These are phyloP conservation scores for Dryas integrifolia DNA, from an alignment of 331 rosid species.

Conservation along the genomic window DNA sequence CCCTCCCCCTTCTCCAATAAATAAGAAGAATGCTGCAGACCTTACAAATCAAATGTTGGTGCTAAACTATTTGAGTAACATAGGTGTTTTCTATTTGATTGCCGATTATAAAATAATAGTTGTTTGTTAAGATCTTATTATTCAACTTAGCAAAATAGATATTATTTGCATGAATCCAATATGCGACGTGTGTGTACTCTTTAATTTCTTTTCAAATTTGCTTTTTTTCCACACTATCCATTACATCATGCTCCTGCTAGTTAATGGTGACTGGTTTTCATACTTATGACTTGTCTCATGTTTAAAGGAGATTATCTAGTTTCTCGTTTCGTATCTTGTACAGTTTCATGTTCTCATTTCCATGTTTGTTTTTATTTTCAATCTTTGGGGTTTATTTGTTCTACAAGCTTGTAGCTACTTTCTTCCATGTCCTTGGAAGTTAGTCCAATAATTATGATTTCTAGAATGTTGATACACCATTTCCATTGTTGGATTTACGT, in stretches of 20 bases:
- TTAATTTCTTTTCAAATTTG: background rate
- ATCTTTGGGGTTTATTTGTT: background rate
- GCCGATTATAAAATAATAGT: background rate
- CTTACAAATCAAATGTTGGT: background rate
- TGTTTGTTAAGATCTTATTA: background rate
- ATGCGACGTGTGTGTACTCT: background rate
- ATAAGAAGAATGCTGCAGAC: background rate
- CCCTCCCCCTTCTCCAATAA: too few species aligned
- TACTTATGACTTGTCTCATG: background rate
- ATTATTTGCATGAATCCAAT: background rate
- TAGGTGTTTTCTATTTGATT: constrained; percentile 1
- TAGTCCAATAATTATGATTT: too few species aligned
- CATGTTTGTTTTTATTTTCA: background rate
- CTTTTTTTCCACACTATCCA: background rate
- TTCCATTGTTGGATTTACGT: background rate
- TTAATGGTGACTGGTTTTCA: background rate
- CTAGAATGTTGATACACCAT: background rate
- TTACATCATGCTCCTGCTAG: background rate
- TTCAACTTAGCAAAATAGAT: background rate
- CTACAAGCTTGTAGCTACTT: background rate
- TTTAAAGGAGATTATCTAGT: background rate
- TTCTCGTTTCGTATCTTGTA: too few species aligned
- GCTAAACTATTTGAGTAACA: background rate
- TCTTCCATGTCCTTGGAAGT: background rate
- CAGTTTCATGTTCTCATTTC: background rate